A percentile compares a stretch with the other conserved stretches of the same genome.
Evolutionary conservation across 352 stramenopile genomes (phyloP).

Genomic region (Globisporangium sylvaticum): DNA sequence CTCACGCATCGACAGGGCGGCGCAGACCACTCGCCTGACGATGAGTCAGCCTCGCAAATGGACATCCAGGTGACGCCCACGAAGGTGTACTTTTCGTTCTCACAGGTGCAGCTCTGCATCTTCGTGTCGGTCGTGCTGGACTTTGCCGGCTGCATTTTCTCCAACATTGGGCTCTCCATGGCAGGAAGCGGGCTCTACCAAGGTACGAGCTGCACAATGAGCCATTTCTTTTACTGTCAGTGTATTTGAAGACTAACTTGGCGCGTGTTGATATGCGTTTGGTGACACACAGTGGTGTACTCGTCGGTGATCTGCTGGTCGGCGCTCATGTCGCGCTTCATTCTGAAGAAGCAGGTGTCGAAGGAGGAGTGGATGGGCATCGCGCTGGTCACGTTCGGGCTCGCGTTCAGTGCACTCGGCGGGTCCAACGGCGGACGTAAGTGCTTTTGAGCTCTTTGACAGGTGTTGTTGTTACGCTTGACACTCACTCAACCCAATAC

Average conservation of each 20-base stretch:
- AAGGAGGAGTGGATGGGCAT: conserved; percentile 80
- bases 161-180: conserved; percentile 79
- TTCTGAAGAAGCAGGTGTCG: conserved; percentile 72
- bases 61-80: conserved; percentile 13
- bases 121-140: conserved; percentile 70
- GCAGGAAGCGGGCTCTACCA: conserved; percentile 79
- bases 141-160: conserved; percentile 84
- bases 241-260: not conserved
- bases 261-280: not conserved
- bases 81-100: conserved; percentile 39
- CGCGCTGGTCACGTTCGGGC: conserved; percentile 74
- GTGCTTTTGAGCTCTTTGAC: not conserved
- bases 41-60: not conserved
- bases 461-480: not conserved
- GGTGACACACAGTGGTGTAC: conserved; percentile 44
- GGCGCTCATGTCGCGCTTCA: conserved; percentile 68
- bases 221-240: not conserved
- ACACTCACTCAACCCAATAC: not conserved
- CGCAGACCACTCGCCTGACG: not conserved
- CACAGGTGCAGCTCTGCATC: conserved; percentile 60
- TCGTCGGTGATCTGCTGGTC: conserved; percentile 88
- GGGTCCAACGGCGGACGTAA: conserved; percentile 51
- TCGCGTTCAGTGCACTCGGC: conserved; percentile 77
- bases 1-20: conserved; percentile 41
- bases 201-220: not conserved